These are phyloP conservation scores for Stachybotrys chlorohalonatus DNA, from an alignment of 2,329 filamentous ascomycete genomes.

Conservation along the genomic window DNA sequence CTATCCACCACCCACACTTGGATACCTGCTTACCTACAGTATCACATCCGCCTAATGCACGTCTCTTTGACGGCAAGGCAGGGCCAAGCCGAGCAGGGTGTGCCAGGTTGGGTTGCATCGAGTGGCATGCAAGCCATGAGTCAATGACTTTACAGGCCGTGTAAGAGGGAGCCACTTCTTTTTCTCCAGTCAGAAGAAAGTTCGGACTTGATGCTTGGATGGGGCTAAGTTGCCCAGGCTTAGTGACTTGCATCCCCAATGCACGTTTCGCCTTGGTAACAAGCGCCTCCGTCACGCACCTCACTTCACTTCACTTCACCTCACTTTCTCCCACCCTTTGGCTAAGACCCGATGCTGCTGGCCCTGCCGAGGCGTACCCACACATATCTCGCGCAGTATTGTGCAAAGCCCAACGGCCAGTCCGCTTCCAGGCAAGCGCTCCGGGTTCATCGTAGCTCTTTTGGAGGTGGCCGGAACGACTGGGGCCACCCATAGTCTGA, in stretches of 20 bases:
- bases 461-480: neutral
- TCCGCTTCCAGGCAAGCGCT: neutral
- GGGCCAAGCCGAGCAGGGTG: neutral
- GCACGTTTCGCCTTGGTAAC: too few relatives aligned
- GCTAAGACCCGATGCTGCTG: neutral
- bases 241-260: too few relatives aligned
- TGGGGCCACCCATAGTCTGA: neutral
- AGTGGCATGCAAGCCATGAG: neutral
- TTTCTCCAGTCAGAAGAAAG: neutral
- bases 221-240: neutral
- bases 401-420: neutral
- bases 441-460: neutral
- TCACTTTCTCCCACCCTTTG: too few relatives aligned
- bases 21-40: too few relatives aligned
- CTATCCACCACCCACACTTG: too few relatives aligned
- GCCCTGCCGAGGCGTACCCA: neutral
- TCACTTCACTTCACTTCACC: too few relatives aligned
- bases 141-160: neutral
- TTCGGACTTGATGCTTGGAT: neutral
- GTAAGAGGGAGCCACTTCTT: neutral
- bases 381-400: neutral
- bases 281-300: neutral
- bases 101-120: neutral
- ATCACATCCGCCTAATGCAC: neutral
- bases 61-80: neutral